Conservation (phyloP, 179 eudicot species). For the Actinidia polygama region DNA sequence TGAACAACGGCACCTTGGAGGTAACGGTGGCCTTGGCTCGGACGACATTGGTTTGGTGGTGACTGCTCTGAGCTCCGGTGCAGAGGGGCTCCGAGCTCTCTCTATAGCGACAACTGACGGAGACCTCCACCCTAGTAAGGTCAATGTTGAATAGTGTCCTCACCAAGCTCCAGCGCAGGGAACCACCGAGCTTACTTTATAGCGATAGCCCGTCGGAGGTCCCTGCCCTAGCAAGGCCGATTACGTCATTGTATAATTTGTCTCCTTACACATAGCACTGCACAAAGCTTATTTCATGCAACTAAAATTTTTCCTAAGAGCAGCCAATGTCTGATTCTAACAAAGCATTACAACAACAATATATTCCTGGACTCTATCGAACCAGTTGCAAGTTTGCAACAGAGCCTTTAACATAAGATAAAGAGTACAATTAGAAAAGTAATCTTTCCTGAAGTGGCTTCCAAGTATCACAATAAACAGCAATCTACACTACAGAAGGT, state of each 20-base stretch:
- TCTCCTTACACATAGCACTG: not conserved
- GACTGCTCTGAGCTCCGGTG: no score
- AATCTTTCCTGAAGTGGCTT: not conserved
- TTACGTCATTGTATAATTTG: not conserved
- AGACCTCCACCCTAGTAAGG: slow-evolving; percentile 37
- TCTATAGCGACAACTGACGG: slow-evolving; percentile 86
- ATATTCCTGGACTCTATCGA: not conserved
- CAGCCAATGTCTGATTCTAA: not conserved
- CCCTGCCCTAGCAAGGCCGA: not conserved
- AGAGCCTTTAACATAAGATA: not conserved
- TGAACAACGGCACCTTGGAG: no score
- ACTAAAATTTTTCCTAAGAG: slow-evolving; percentile 2
- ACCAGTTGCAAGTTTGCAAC: slow-evolving; percentile 2
- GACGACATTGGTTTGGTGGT: no score
- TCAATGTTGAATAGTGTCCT: not conserved
- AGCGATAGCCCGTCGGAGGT: not conserved
- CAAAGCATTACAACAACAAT: slow-evolving; percentile 1
- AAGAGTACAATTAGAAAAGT: not conserved
- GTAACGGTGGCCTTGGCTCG: no score
- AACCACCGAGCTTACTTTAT: not conserved
- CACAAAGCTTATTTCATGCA: not conserved
- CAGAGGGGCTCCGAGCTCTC: slow-evolving; percentile 29
- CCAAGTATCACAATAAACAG: slow-evolving; percentile 4
- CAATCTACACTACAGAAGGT: not conserved
- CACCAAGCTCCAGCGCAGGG: no score